These are phyloP conservation scores for Suillus ampliporus DNA, from an alignment of 768 basidiomycete genomes.

Conservation along the genomic window DNA sequence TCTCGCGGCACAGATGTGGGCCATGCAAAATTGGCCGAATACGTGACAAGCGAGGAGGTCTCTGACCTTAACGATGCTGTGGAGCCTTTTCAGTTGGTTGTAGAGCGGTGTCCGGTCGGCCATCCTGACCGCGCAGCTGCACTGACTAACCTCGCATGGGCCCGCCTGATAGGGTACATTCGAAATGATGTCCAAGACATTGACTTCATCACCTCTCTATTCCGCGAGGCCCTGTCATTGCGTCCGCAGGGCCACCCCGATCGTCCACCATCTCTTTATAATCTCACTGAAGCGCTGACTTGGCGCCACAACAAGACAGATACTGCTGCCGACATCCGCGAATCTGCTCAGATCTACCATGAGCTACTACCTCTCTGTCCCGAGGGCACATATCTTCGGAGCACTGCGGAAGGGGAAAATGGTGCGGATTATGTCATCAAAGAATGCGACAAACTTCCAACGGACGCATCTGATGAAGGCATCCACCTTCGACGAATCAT, in stretches of 20 bases:
- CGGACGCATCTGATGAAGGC: background rate
- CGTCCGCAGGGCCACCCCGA: background rate
- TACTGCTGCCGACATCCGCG: background rate
- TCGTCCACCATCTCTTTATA: background rate
- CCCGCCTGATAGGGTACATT: background rate
- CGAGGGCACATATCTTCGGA: background rate
- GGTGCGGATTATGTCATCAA: background rate
- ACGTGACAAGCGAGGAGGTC: background rate
- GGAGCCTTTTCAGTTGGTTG: background rate
- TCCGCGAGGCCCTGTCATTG: background rate
- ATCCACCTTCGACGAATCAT: background rate
- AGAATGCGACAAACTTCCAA: background rate
- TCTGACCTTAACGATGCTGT: background rate
- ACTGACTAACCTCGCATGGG: constrained; percentile 20
- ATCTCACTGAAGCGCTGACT: background rate
- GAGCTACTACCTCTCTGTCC: background rate
- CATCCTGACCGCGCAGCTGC: constrained; percentile 10
- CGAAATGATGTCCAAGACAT: background rate
- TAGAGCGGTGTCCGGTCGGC: constrained; percentile 12
- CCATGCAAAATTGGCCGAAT: background rate
- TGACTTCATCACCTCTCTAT: background rate
- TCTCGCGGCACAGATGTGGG: background rate
- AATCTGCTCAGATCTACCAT: background rate
- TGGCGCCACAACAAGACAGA: too few species aligned
- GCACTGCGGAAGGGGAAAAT: background rate